phyloP scores from a whole-genome alignment of 2,329 filamentous ascomycete genomes.

The Akanthomyces uredinophilus region DNA sequence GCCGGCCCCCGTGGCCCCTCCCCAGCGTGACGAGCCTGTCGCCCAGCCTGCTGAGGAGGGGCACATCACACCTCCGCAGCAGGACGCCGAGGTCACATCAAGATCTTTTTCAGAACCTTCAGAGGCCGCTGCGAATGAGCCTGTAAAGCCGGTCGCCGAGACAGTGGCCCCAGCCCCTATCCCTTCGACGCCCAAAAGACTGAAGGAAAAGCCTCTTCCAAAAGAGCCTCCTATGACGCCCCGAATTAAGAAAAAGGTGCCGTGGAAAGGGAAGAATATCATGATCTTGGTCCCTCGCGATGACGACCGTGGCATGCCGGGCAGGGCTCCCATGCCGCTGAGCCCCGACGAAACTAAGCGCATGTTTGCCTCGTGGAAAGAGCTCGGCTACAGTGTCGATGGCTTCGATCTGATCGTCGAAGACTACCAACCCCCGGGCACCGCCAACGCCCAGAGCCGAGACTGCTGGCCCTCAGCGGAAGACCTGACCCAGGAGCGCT shows the following conservation, averaged over 20 bases:
- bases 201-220: conserved; percentile 31
- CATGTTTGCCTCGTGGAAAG: conserved; percentile 62
- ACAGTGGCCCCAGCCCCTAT: conserved; percentile 22
- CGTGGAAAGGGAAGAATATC: conserved; percentile 71
- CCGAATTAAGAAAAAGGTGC: conserved; percentile 64
- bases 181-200: conserved; percentile 33
- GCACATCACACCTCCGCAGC: not conserved
- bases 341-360: conserved; percentile 49
- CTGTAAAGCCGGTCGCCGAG: conserved; percentile 19
- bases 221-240: conserved; percentile 43
- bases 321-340: conserved; percentile 50
- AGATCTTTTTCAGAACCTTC: conserved; percentile 21
- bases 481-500: conserved; percentile 53
- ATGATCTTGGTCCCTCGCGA: conserved; percentile 64
- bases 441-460: conserved; percentile 57
- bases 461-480: conserved; percentile 60
- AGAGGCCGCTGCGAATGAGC: not conserved
- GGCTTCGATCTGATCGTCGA: conserved; percentile 63
- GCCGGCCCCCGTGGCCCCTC: conserved; percentile 17
- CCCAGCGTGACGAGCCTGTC: conserved; percentile 1
- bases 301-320: conserved; percentile 57
- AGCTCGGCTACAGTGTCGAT: conserved; percentile 61
- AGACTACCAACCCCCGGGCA: conserved; percentile 31
- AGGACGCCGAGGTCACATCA: conserved; percentile 16
- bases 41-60: conserved; percentile 6